Evolutionary conservation across 371 early-diverging fungal species (phyloP), one percentile per base, ranked within the genome.

Genomic region (Umbelopsis sp.): DNA sequence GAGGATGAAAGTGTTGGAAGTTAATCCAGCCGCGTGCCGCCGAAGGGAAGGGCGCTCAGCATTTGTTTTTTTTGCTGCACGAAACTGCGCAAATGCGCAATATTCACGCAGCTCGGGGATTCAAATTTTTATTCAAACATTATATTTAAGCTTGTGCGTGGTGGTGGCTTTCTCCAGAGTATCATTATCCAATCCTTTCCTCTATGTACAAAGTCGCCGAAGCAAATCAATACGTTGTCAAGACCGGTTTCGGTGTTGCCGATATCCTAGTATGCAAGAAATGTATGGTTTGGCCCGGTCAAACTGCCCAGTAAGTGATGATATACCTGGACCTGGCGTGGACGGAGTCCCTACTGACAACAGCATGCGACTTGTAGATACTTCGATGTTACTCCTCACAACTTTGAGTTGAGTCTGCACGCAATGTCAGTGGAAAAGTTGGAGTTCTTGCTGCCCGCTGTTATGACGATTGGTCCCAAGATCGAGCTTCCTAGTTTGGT

Each of bases 221-320:
- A 22, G 69, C 84, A 22, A 83, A 82, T 70, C 76, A 81, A 70
- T 84, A 76, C 74, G 53, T 84, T 12, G 79, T 82, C 46, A 75
- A 71, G 44, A 84, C 84, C 62, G 84, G 84, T 46, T 50, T 65
- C 8, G 75, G 73, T 44, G 76, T 84, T 63, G 67, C 71, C n/a
- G 86, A 86, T 65, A 77, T 86, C 73, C 84, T 84, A 69, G 72
- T 88, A 57, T 82, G 82, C 50, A 89, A 88, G 78, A 86, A 89
- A 69, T 83, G 86, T 45, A 82, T 82, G 75, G 87, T 88, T 24
- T 76, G 84, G n/a, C 80, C 78, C 18, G 76, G 73, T 41, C 78
- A 78, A 65, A 35, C 65, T 46, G 65, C 68, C 9, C 68, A 14
- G 63, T 68, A 45, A 51, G 52, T 51, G 9, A 24, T 25, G 22